These are phyloP conservation scores for Calonectria leucothoes DNA, from an alignment of 2,329 filamentous ascomycete species.

Conservation along the genomic window DNA sequence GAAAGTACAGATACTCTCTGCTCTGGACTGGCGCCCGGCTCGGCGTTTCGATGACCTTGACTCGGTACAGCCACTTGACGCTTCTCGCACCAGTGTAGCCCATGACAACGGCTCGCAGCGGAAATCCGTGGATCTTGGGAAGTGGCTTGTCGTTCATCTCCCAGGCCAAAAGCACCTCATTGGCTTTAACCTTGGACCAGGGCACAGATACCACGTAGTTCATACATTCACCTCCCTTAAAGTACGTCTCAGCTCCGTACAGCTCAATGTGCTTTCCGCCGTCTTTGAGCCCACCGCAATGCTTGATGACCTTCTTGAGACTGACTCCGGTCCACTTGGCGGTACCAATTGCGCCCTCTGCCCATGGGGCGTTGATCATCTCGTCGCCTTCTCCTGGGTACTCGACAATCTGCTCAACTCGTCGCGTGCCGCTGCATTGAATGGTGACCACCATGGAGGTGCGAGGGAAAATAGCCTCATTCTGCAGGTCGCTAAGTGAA, in stretches of 20 bases:
- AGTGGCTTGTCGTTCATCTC: constrained; percentile 77
- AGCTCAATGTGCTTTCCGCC: constrained; percentile 74
- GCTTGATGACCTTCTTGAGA: constrained; percentile 77
- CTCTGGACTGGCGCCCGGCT: constrained; percentile 71
- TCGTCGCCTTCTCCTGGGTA: constrained; percentile 78
- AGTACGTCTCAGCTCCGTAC: constrained; percentile 78
- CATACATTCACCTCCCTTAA: constrained; percentile 73
- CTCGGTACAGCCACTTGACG: constrained; percentile 72
- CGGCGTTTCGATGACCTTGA: constrained; percentile 69
- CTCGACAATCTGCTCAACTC: constrained; percentile 74
- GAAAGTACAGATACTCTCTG: constrained; percentile 77
- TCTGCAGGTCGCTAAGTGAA: constrained; percentile 68
- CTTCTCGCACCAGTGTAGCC: constrained; percentile 76
- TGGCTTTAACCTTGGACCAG: constrained; percentile 73
- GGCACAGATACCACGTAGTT: constrained; percentile 78
- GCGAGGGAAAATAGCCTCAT: constrained; percentile 70
- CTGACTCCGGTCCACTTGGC: constrained; percentile 72
- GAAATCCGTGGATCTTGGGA: constrained; percentile 74
- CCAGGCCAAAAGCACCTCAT: constrained; percentile 76
- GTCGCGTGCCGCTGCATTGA: constrained; percentile 76
- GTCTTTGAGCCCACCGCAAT: constrained; percentile 70
- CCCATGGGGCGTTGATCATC: constrained; percentile 66
- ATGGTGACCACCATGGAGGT: constrained; percentile 70
- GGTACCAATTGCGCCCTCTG: constrained; percentile 75
- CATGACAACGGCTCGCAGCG: constrained; percentile 70